phyloP scores from a whole-genome alignment of 768 basidiomycete species.

The Candolleomyces aberdarensis region DNA sequence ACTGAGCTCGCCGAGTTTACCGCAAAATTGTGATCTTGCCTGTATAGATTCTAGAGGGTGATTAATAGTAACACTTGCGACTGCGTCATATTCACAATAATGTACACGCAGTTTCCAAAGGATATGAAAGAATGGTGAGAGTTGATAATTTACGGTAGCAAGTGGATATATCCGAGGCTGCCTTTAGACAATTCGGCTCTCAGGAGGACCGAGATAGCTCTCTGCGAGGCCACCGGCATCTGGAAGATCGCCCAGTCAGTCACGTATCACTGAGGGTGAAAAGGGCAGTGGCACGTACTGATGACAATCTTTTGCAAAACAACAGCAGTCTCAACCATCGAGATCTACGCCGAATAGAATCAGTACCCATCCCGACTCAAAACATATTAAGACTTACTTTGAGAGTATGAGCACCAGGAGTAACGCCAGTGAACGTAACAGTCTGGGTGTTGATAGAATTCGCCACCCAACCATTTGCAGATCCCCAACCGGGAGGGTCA shows the following conservation, averaged over 20 bases:
- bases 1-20: neutral
- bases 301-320: constrained; percentile 63
- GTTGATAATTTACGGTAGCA: too few species aligned
- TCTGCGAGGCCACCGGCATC: constrained; percentile 54
- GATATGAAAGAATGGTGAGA: too few species aligned
- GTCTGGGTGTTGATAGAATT: constrained; percentile 44
- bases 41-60: neutral
- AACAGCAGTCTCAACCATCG: constrained; percentile 57
- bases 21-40: neutral
- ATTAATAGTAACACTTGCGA: neutral
- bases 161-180: too few species aligned
- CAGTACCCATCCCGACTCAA: neutral
- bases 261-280: neutral
- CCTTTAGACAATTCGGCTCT: constrained; percentile 36
- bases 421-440: constrained; percentile 35
- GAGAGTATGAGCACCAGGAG: constrained; percentile 56
- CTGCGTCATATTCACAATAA: too few species aligned
- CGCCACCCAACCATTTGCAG: constrained; percentile 49
- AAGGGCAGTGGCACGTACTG: constrained; percentile 28
- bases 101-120: too few species aligned
- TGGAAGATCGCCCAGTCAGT: constrained; percentile 16
- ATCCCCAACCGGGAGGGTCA: constrained; percentile 44
- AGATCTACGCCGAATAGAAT: constrained; percentile 31
- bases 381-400: constrained; percentile 34
- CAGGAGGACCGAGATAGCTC: constrained; percentile 65